phyloP scores from a whole-genome alignment of 2,329 filamentous ascomycete genomes.

The Colletotrichum tabaci region DNA sequence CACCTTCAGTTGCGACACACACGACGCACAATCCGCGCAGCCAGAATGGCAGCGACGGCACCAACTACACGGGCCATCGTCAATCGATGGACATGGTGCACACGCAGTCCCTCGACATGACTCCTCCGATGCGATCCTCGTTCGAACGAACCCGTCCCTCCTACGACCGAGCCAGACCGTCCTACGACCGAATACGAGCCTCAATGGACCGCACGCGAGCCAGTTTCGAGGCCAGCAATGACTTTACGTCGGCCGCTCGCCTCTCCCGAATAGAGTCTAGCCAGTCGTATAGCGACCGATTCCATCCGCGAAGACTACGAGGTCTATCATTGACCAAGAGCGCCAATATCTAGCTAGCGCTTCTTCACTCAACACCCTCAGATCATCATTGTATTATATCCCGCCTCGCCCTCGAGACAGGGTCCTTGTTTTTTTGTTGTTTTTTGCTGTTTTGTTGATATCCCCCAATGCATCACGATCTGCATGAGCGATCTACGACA shows the following conservation, averaged over 20 bases:
- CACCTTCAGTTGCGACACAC: constrained; percentile 86
- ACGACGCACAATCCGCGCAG: constrained; percentile 85
- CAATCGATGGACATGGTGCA: constrained; percentile 68
- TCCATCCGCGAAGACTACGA: constrained; percentile 58
- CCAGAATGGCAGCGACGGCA: constrained; percentile 94
- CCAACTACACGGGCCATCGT: constrained; percentile 84
- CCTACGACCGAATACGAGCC: constrained; percentile 88
- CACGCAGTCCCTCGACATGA: constrained; percentile 44
- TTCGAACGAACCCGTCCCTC: constrained; percentile 62
- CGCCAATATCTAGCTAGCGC: constrained; percentile 52
- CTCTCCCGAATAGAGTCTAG: constrained; percentile 87
- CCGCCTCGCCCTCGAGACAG: constrained; percentile 20
- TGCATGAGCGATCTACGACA: constrained; percentile 66
- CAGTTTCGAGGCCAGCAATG: constrained; percentile 89
- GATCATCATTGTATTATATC: constrained; percentile 49
- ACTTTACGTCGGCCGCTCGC: constrained; percentile 92
- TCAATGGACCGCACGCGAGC: constrained; percentile 89
- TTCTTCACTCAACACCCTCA: constrained; percentile 2
- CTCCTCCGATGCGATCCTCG: constrained; percentile 46
- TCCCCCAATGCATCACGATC: constrained; percentile 60
- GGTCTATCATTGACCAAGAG: constrained; percentile 61
- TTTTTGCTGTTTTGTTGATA: constrained; percentile 52
- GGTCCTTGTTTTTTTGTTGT: constrained; percentile 45
- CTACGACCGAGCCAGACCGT: constrained; percentile 80
- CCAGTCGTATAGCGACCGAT: constrained; percentile 60